These are phyloP conservation scores for Lecanicillium sp. DNA, from an alignment of 2,329 filamentous ascomycete genomes.

Conservation along the genomic window DNA sequence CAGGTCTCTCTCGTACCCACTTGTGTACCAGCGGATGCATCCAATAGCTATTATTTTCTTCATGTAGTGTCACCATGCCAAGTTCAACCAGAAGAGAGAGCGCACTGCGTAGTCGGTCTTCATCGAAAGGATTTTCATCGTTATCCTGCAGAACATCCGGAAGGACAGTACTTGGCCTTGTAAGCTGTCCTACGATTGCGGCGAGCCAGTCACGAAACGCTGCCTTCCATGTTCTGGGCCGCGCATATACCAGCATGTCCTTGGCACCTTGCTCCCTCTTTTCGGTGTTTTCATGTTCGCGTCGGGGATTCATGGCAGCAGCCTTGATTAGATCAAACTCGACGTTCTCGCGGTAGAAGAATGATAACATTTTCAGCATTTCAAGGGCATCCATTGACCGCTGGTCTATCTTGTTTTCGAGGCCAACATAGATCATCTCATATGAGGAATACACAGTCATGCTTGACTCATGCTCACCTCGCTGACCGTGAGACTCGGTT, in stretches of 20 bases:
- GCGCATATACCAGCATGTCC: neutral
- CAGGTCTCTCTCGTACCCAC: conserved; percentile 2
- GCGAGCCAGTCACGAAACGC: neutral
- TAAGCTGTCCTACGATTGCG: neutral
- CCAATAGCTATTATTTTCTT: conserved; percentile 5
- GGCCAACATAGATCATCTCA: conserved; percentile 6
- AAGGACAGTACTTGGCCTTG: neutral
- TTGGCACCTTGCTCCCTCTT: neutral
- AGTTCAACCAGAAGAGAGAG: conserved; percentile 2
- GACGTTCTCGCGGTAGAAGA: conserved; percentile 7
- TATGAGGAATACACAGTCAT: conserved; percentile 4
- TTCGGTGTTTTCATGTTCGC: neutral
- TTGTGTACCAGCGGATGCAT: conserved; percentile 3
- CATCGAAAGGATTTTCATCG: conserved; percentile 2
- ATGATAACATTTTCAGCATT: conserved; percentile 7
- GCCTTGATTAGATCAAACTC: conserved; percentile 3
- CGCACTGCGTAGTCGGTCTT: conserved; percentile 1
- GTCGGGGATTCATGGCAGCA: conserved; percentile 2
- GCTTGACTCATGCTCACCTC: neutral
- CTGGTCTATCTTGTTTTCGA: conserved; percentile 5
- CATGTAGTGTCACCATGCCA: neutral
- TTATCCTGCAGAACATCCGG: conserved; percentile 2
- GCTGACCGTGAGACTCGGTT: neutral
- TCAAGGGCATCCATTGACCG: conserved; percentile 5
- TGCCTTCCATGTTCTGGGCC: neutral